phyloP scores from a whole-genome alignment of 371 early-diverging fungal species.

The Batkoa obscura region DNA sequence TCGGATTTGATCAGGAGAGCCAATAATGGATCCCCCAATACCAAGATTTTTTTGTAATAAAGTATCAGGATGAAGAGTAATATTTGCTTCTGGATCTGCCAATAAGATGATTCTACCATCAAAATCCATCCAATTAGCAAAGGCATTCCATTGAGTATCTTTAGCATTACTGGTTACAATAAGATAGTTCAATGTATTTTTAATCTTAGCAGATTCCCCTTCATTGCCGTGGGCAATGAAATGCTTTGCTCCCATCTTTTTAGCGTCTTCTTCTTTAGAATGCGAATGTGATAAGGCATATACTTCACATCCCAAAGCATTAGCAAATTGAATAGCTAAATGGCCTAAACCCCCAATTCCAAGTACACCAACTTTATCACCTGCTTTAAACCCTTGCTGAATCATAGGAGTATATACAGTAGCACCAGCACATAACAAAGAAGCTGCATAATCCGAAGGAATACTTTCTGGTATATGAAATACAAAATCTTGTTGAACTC shows the following conservation, averaged over 20 bases:
- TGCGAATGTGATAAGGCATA: conserved; percentile 35
- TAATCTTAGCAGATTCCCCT: conserved; percentile 11
- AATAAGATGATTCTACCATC: conserved; percentile 36
- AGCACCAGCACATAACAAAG: conserved; percentile 48
- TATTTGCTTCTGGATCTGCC: conserved; percentile 37
- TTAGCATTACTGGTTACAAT: conserved; percentile 27
- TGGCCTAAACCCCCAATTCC: conserved; percentile 59
- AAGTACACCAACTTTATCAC: conserved; percentile 36
- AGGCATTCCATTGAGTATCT: conserved; percentile 26
- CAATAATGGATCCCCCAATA: conserved; percentile 50
- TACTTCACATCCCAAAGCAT: conserved; percentile 33
- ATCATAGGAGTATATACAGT: conserved; percentile 42
- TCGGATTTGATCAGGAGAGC: conserved; percentile 24
- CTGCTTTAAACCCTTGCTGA: conserved; percentile 25
- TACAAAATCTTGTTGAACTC: conserved; percentile 23
- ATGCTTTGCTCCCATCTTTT: conserved; percentile 41
- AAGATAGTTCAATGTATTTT: conserved; percentile 20
- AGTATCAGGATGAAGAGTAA: conserved; percentile 18
- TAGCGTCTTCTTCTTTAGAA: conserved; percentile 40
- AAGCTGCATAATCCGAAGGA: conserved; percentile 14
- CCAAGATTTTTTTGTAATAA: conserved; percentile 24
- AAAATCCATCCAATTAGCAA: conserved; percentile 25
- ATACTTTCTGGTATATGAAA: conserved; percentile 31
- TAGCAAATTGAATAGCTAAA: conserved; percentile 43
- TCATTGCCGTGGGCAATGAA: conserved; percentile 18